Evolutionary conservation across 768 basidiomycete species (phyloP).

Genomic region (Lactifluus hygrophoroides): DNA sequence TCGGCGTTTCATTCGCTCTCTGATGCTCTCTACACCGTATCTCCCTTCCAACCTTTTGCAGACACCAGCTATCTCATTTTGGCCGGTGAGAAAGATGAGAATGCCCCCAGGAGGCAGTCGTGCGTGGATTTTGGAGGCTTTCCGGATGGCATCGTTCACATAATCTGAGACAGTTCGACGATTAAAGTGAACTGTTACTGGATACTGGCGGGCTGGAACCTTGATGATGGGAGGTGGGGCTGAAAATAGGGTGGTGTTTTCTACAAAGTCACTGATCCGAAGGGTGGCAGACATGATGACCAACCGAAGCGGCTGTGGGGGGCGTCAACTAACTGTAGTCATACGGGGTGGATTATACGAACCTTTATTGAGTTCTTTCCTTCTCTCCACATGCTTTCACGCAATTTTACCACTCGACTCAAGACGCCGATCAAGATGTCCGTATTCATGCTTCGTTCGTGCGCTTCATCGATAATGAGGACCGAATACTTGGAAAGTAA

Average conservation of each 20-base stretch:
- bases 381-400: conserved; percentile 85
- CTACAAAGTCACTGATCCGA: conserved; percentile 85
- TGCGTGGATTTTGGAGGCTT: conserved; percentile 85
- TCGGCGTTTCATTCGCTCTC: conserved; percentile 39
- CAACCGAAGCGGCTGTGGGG: conserved; percentile 67
- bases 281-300: conserved; percentile 99
- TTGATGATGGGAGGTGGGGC: conserved; percentile 86
- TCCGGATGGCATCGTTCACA: conserved; percentile 82
- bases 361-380: conserved; percentile 67
- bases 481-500: conserved; percentile 90
- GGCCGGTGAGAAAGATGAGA: conserved; percentile 90
- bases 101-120: conserved; percentile 90
- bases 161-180: conserved; percentile 83
- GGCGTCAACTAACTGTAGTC: not conserved
- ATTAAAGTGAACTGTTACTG: conserved; percentile 91
- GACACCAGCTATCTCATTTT: conserved; percentile 85
- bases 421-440: conserved; percentile 95
- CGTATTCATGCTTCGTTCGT: conserved; percentile 96
- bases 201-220: conserved; percentile 85
- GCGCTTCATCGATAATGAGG: conserved; percentile 95
- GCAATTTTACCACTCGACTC: conserved; percentile 83
- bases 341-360: conserved; percentile 3
- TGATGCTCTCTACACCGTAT: conserved; percentile 60
- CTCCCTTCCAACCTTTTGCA: conserved; percentile 73
- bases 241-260: conserved; percentile 74